Base-by-base conservation (phyloP, 1,284 basidiomycete species). In the Ceratobasidium sp. region DNA sequence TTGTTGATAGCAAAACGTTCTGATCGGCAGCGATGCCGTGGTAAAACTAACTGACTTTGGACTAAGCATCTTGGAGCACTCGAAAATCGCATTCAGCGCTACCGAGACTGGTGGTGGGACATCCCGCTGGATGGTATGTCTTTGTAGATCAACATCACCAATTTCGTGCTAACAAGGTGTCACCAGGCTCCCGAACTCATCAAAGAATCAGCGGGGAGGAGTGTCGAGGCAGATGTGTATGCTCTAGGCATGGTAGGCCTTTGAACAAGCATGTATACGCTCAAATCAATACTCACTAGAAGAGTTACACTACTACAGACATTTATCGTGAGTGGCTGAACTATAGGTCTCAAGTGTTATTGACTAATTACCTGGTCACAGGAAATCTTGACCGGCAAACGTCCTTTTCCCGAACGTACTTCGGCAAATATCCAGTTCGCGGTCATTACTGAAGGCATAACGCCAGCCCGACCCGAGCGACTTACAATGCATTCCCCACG, bases 231-330 rank as follows among this genome's bases (percentile, higher is more conserved):
- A 41, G 58, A 61, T 13, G 31, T 61, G 19, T 61, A 61, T 27
- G 58, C 58, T 41, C 37, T 61, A 5, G 58, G 58, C 2, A 61
- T 61, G 58, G 58, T 61, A 39, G 7, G 58, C 9, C 5, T 61
- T 41, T 16, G 1, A 56, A 56, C 53, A n/a, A n/a, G n/a, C 16
- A 2, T n/a, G 9, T 11, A 11, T 13, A 7, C 22, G 41, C 19
- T 2, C 24, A 13, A 6, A 11, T 19, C 31, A 39, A 54, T 24
- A 13, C 22, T 24, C 9, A 9, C n/a, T 8, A n/a, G n/a, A n/a
- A 54, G 11, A 7, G 16, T 54, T 54, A 19, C 51, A 54, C 22
- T 22, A 2, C 29, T 54, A 7, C n/a, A 61, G 58, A 61, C 58
- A 2, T 43, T 61, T n/a, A 41, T 61, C 19, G 58, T 61, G 6